phyloP scores from a whole-genome alignment of 495 filamentous ascomycete genomes.

The Hypoxylon perforatum region DNA sequence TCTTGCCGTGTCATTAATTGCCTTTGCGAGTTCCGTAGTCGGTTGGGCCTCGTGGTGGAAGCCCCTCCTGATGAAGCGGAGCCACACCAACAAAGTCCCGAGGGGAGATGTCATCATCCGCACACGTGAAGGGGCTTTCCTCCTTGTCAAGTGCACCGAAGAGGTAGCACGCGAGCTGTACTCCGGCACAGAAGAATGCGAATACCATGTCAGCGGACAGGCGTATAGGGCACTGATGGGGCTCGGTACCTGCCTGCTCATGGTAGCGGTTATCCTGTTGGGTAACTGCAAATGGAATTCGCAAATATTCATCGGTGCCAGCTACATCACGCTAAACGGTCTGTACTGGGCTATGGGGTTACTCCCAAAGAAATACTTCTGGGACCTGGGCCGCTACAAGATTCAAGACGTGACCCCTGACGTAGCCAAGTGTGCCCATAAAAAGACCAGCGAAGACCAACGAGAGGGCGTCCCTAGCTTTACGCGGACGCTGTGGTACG shows the following conservation, averaged over 20 bases:
- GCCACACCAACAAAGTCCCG: conserved; percentile 61
- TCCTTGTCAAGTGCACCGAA: conserved; percentile 70
- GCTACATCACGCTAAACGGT: conserved; percentile 70
- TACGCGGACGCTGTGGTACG: conserved; percentile 67
- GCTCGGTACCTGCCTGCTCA: conserved; percentile 67
- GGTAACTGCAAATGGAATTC: conserved; percentile 70
- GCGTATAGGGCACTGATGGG: conserved; percentile 65
- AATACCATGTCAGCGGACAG: conserved; percentile 57
- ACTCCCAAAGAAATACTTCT: conserved; percentile 57
- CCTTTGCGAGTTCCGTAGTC: conserved; percentile 59
- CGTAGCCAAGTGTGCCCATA: conserved; percentile 49
- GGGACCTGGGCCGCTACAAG: conserved; percentile 62
- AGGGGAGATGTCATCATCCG: conserved; percentile 69
- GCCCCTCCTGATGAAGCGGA: conserved; percentile 62
- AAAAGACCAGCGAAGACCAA: conserved; percentile 32
- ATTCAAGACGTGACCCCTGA: conserved; percentile 51
- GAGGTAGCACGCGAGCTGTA: conserved; percentile 74
- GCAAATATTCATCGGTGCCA: conserved; percentile 66
- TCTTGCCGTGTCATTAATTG: conserved; percentile 58
- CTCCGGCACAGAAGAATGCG: conserved; percentile 66
- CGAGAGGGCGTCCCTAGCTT: conserved; percentile 55
- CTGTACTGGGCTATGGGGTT: conserved; percentile 68
- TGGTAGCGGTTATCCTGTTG: conserved; percentile 69
- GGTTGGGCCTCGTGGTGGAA: conserved; percentile 67
- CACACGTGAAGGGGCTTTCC: conserved; percentile 69